Base-by-base conservation (phyloP, 495 filamentous ascomycete species). In the Lichina pygmaea region DNA sequence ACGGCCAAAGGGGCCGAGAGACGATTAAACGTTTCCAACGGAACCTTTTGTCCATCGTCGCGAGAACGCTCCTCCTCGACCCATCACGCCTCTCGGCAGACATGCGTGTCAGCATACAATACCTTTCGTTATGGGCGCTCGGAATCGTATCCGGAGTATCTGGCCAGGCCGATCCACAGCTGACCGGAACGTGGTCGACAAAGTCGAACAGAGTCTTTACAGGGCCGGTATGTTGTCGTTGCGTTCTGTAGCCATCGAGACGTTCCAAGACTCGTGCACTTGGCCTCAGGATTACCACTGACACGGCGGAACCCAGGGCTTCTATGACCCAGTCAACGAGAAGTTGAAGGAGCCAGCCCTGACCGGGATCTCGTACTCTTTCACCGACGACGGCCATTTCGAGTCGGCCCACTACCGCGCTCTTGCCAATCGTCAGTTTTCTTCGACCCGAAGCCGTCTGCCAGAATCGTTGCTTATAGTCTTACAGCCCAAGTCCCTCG, bases 281-380 rank as follows among this genome's bases (percentile, higher is more conserved):
- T 34, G 10, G 46, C 15, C 38, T 2, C 16, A 49, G 31, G 43
- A 33, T 38, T 11, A 43, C 30, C 15, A 37, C 31, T 15, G 31
- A 42, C 41, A 12, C 33, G 10, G 8, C 7, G 8, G 11, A 24
- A 24, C 33, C 32, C 50, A 85, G 78, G 69, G 67, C 51, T 84
- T 84, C 58, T 84, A 81, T 51, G 71, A 86, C 54, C 73, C 77
- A 15, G 62, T 73, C 40, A 68, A 72, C 39, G 80, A 83, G 49
- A 60, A 60, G 44, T 65, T 86, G 40, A 66, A 72, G 50, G 80
- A 86, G 54, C 80, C 80, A 2, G 58, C 63, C 15, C 63, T 73
- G 49, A 74, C 80, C 0, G 80, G 80, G n/a, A 78, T 81, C 53
- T 83, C 80, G 0, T 86, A 81, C 57, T 84, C 80, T 7, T 86